Evolutionary conservation across 768 basidiomycete genomes (phyloP).

Genomic region (Agaricus blazei): DNA sequence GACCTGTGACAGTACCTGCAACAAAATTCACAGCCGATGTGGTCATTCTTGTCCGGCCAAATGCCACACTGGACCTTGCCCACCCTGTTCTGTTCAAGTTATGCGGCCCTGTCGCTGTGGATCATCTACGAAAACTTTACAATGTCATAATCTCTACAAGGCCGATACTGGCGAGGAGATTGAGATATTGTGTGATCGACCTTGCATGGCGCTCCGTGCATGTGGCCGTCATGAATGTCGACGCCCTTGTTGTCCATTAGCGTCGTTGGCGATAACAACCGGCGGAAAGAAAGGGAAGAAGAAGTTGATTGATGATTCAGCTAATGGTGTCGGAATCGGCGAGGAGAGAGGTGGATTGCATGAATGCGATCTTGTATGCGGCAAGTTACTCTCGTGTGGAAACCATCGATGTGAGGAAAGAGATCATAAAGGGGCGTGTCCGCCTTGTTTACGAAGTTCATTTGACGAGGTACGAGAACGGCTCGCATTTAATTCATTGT

Average conservation of each 20-base stretch:
- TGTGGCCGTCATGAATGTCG: constrained; percentile 88
- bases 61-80: constrained; percentile 81
- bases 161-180: constrained; percentile 29
- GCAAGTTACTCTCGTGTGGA: constrained; percentile 67
- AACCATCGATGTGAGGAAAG: constrained; percentile 72
- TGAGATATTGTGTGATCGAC: constrained; percentile 75
- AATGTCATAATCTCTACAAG: constrained; percentile 46
- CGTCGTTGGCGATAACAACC: constrained; percentile 43
- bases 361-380: constrained; percentile 79
- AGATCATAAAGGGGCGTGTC: constrained; percentile 84
- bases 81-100: constrained; percentile 68
- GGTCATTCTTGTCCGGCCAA: constrained; percentile 62
- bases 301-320: constrained; percentile 24
- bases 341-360: constrained; percentile 68
- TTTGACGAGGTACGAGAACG: constrained; percentile 76
- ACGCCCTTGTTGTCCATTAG: constrained; percentile 85
- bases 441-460: constrained; percentile 77
- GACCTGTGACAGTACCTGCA: constrained; percentile 68
- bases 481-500: not conserved
- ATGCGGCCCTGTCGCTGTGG: constrained; percentile 87
- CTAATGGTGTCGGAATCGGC: constrained; percentile 30
- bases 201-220: constrained; percentile 70
- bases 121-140: constrained; percentile 46
- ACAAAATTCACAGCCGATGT: constrained; percentile 59
- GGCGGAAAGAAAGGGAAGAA: constrained; percentile 58